phyloP scores from a whole-genome alignment of 768 basidiomycete species.

The Amanita fuliginea region DNA sequence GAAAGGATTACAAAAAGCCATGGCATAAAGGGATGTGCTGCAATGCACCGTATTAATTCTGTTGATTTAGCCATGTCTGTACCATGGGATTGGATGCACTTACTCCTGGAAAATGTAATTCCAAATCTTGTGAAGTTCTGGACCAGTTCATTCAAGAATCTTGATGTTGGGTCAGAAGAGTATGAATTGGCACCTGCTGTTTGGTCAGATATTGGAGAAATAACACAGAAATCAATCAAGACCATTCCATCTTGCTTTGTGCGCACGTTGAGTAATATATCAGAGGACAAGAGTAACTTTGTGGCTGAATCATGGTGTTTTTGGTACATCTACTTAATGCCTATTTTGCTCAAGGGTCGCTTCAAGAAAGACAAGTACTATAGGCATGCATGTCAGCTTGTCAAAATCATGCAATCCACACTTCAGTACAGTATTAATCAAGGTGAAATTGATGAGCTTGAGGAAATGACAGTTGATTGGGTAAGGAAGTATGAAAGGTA shows the following conservation, averaged over 20 bases:
- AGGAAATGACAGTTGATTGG: neutral
- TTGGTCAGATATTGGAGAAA: constrained; percentile 22
- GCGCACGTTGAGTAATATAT: constrained; percentile 15
- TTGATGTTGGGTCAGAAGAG: constrained; percentile 12
- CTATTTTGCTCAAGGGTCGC: constrained; percentile 8
- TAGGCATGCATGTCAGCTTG: neutral
- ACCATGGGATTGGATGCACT: constrained; percentile 33
- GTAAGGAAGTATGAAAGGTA: neutral
- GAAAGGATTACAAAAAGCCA: neutral
- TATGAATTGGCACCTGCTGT: constrained; percentile 14
- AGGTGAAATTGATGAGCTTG: constrained; percentile 8
- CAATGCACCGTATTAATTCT: neutral
- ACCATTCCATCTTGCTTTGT: constrained; percentile 21
- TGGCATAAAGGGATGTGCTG: neutral
- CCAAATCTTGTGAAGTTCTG: constrained; percentile 24
- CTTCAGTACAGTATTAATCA: neutral
- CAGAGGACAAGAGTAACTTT: constrained; percentile 11
- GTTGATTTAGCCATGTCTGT: constrained; percentile 14
- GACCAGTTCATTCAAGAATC: constrained; percentile 23
- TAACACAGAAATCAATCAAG: constrained; percentile 12
- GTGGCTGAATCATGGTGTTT: no score
- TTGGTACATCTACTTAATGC: constrained; percentile 18
- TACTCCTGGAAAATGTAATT: constrained; percentile 27
- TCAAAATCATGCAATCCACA: neutral
- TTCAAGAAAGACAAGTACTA: neutral